Conservation (phyloP, 345 rosid species). For the Tarenaya hassleriana region DNA sequence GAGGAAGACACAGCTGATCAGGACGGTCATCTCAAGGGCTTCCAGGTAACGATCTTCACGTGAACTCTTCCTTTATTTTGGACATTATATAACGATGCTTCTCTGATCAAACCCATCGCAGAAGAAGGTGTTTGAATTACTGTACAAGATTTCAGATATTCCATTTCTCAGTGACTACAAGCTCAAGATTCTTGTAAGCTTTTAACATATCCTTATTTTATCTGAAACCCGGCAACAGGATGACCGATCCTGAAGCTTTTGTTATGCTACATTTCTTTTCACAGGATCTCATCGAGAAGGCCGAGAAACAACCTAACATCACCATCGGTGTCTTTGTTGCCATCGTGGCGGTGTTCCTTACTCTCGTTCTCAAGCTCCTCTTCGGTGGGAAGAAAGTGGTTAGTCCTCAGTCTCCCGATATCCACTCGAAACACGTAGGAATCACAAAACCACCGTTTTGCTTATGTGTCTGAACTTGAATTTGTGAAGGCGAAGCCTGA, state of each 20-base stretch:
- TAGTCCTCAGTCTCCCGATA: too few relatives aligned
- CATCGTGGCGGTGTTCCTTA: conserved; percentile 30
- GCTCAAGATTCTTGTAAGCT: conserved; percentile 40
- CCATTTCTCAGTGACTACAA: conserved; percentile 44
- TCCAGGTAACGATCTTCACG: conserved; percentile 12
- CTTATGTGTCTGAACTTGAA: not conserved
- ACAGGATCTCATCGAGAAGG: conserved; percentile 53
- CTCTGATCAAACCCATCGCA: conserved; percentile 7
- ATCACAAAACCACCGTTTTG: not conserved
- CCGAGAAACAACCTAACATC: conserved; percentile 46
- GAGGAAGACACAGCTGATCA: conserved; percentile 40
- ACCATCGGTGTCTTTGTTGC: conserved; percentile 40
- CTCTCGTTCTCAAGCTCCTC: conserved; percentile 29
- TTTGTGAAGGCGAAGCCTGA: conserved; percentile 30
- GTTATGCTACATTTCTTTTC: not conserved
- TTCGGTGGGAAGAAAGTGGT: conserved; percentile 52
- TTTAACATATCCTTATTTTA: not conserved
- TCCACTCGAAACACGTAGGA: too few relatives aligned
- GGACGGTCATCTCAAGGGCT: conserved; percentile 16
- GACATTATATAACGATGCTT: not conserved
- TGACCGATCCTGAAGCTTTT: not conserved
- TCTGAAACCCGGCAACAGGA: not conserved
- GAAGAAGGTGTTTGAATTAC: conserved; percentile 41
- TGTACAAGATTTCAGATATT: conserved; percentile 51
- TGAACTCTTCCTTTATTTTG: not conserved